Conservation (phyloP, 768 basidiomycete species). For the Mycena latifolia region DNA sequence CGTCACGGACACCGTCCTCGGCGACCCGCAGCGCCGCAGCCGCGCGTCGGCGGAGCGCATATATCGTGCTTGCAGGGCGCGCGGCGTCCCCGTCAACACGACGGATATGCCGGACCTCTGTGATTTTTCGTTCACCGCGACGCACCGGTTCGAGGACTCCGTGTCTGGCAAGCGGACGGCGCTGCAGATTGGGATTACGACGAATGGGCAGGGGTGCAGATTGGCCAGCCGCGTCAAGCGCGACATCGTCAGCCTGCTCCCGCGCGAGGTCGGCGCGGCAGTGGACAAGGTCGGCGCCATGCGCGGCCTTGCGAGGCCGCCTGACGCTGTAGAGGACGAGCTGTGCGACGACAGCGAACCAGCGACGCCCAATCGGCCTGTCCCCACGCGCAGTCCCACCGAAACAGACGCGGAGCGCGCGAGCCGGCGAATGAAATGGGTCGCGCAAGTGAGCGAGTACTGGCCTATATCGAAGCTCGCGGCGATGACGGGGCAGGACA, state of each 20-base stretch:
- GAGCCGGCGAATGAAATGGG: conserved; percentile 88
- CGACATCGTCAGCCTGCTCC: conserved; percentile 83
- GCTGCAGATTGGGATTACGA: conserved; percentile 86
- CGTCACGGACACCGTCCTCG: conserved; percentile 82
- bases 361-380: conserved; percentile 77
- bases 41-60: conserved; percentile 69
- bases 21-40: conserved; percentile 53
- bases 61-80: conserved; percentile 63
- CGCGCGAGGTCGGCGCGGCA: conserved; percentile 79
- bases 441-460: conserved; percentile 96
- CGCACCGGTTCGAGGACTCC: conserved; percentile 81
- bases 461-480: conserved; percentile 89
- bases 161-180: conserved; percentile 58
- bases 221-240: conserved; percentile 83
- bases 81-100: conserved; percentile 84
- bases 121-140: conserved; percentile 90
- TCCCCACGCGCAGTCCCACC: conserved; percentile 59
- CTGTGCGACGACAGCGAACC: conserved; percentile 54
- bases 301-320: conserved; percentile 63
- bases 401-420: conserved; percentile 60
- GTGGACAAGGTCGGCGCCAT: conserved; percentile 81
- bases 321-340: conserved; percentile 42
- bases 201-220: conserved; percentile 93
- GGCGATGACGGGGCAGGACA: conserved; percentile 72
- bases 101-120: conserved; percentile 89